Evolutionary conservation across 2,329 filamentous ascomycete species (phyloP).

Genomic region (Epicoccum sorghinum): DNA sequence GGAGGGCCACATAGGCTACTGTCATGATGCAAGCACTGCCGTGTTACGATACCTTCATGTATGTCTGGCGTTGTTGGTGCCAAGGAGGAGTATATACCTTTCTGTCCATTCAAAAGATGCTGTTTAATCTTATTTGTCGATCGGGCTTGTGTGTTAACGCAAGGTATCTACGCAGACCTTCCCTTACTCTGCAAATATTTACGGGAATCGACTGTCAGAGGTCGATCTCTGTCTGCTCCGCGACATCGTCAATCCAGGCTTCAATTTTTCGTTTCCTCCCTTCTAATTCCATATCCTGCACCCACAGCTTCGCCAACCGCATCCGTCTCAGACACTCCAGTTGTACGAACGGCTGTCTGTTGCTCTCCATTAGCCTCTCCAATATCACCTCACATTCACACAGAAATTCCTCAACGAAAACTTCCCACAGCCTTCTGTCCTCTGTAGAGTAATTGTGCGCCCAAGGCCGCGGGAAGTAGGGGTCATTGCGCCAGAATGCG

Average conservation of each 20-base stretch:
- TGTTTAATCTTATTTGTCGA: not conserved
- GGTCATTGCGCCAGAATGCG: not conserved
- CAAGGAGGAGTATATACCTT: conserved; percentile 11
- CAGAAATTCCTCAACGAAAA: not conserved
- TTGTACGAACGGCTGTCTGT: no score
- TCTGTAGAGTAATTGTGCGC: not conserved
- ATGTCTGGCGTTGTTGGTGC: conserved; percentile 3
- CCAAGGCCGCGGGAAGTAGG: not conserved
- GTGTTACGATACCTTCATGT: conserved; percentile 12
- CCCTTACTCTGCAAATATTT: no score
- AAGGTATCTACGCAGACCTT: not conserved
- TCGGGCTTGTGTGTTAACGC: not conserved
- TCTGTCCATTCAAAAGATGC: not conserved
- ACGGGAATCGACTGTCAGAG: no score
- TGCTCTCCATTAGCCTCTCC: no score
- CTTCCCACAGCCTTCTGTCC: not conserved
- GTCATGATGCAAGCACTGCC: not conserved
- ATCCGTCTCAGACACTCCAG: not conserved
- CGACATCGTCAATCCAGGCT: not conserved
- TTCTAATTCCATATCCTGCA: not conserved
- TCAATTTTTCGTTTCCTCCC: not conserved
- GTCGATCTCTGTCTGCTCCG: not conserved
- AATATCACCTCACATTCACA: not conserved
- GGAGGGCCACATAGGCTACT: not conserved
- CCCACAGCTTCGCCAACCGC: not conserved